Percentiles rank a stretch among this genome's conserved stretches.
phyloP scores from a whole-genome alignment of 225 moss, liverwort and hornwort genomes.

The Asterella californica region DNA sequence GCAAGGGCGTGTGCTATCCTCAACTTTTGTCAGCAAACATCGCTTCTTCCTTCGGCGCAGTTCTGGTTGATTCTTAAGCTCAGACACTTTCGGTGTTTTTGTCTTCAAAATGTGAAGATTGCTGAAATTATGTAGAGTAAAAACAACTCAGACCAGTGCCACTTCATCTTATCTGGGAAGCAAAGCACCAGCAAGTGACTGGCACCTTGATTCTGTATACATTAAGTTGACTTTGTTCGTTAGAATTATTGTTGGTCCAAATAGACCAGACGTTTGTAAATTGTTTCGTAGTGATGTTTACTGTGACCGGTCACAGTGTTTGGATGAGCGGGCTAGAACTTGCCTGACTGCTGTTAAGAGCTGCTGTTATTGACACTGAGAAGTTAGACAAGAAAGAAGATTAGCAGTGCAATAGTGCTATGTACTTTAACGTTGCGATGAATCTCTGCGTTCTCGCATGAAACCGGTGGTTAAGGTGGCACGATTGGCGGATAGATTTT shows the following conservation, averaged over 20 bases:
- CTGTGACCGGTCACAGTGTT: too few relatives aligned
- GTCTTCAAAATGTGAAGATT: background rate
- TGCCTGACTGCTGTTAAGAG: background rate
- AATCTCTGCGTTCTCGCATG: too few relatives aligned
- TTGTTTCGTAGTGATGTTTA: too few relatives aligned
- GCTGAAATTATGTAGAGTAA: background rate
- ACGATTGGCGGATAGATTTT: too few relatives aligned
- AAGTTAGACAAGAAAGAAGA: background rate
- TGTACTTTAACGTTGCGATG: background rate
- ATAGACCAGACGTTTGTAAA: background rate
- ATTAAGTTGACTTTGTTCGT: background rate
- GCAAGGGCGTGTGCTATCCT: slow-evolving; percentile 37
- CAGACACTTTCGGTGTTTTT: background rate
- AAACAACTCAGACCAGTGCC: background rate
- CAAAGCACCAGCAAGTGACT: too few relatives aligned
- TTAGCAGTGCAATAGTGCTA: background rate
- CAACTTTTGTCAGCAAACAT: slow-evolving; percentile 40
- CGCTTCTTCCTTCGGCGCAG: slow-evolving; percentile 43
- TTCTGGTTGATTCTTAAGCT: slow-evolving; percentile 34
- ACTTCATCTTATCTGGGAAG: background rate
- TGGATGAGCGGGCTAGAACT: background rate
- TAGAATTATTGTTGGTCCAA: too few relatives aligned
- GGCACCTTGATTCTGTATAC: background rate
- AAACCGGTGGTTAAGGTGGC: too few relatives aligned
- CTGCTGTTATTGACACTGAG: background rate